These are phyloP conservation scores for Eucalyptus tenuipes DNA, from an alignment of 345 rosid genomes.

Conservation along the genomic window DNA sequence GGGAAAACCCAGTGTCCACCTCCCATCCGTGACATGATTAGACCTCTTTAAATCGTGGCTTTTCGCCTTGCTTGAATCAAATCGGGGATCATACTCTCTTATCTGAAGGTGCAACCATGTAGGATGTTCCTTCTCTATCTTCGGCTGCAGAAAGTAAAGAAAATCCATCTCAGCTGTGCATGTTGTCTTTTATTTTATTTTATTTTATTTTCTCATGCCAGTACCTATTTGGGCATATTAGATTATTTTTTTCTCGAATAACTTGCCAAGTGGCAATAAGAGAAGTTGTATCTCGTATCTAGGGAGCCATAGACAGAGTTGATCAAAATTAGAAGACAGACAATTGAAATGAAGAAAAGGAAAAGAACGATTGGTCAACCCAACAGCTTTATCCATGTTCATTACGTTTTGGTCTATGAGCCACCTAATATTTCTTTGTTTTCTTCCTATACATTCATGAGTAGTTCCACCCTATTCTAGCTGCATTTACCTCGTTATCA, in stretches of 20 bases:
- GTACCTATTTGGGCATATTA: not conserved
- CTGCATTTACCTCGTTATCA: not conserved
- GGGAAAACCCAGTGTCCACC: conserved; percentile 54
- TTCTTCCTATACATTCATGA: not conserved
- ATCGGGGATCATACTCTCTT: conserved; percentile 42
- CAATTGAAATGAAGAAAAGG: not conserved
- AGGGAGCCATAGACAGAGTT: not conserved
- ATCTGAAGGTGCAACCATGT: conserved; percentile 51
- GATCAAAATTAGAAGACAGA: not conserved
- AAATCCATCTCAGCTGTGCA: not conserved
- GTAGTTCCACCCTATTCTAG: not conserved
- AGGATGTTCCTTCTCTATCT: conserved; percentile 38
- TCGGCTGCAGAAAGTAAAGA: conserved; percentile 22
- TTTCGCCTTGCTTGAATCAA: conserved; percentile 6
- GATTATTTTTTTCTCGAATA: not conserved
- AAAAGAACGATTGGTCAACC: not conserved
- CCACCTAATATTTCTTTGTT: not conserved
- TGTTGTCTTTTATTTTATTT: not conserved
- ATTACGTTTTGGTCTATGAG: not conserved
- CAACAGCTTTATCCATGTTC: not conserved
- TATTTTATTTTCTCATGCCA: not conserved
- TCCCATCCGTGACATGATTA: conserved; percentile 24
- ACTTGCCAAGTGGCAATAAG: not conserved
- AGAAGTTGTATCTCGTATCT: not conserved
- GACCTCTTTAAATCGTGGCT: conserved; percentile 1